Conservation (phyloP, 495 filamentous ascomycete species). For the Daldinia grandis region DNA sequence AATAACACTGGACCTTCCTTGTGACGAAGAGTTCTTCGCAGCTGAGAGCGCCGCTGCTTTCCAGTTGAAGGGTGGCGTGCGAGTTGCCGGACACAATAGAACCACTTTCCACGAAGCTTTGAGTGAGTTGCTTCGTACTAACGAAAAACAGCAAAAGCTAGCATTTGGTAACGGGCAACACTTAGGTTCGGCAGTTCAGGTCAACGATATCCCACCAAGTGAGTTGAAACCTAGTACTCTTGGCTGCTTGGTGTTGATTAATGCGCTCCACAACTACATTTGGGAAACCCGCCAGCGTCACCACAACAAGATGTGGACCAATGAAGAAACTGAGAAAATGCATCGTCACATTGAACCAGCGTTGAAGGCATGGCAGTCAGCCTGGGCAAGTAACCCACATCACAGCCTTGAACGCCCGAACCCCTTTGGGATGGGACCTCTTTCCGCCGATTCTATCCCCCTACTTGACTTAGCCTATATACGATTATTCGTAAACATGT, state of each 20-base stretch:
- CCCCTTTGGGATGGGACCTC: slow-evolving; percentile 84
- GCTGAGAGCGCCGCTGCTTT: slow-evolving; percentile 83
- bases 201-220: slow-evolving; percentile 63
- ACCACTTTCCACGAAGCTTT: slow-evolving; percentile 79
- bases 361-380: slow-evolving; percentile 91
- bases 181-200: slow-evolving; percentile 55
- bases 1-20: slow-evolving; percentile 88
- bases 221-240: slow-evolving; percentile 90
- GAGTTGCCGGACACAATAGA: slow-evolving; percentile 69
- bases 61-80: slow-evolving; percentile 75
- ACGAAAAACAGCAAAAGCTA: slow-evolving; percentile 73
- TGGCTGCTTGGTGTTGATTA: slow-evolving; percentile 92
- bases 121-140: slow-evolving; percentile 79
- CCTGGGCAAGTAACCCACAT: slow-evolving; percentile 86
- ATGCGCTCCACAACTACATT: slow-evolving; percentile 96
- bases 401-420: slow-evolving; percentile 91
- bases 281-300: slow-evolving; percentile 97
- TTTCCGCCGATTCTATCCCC: slow-evolving; percentile 94
- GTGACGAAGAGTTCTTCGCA: slow-evolving; percentile 91
- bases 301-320: slow-evolving; percentile 88
- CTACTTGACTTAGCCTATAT: slow-evolving; percentile 95
- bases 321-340: slow-evolving; percentile 93
- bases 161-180: slow-evolving; percentile 51
- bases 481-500: slow-evolving; percentile 90
- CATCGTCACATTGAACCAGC: slow-evolving; percentile 96